phyloP scores from a whole-genome alignment of 1,284 basidiomycete species.

The Cryptococcus sp. region DNA sequence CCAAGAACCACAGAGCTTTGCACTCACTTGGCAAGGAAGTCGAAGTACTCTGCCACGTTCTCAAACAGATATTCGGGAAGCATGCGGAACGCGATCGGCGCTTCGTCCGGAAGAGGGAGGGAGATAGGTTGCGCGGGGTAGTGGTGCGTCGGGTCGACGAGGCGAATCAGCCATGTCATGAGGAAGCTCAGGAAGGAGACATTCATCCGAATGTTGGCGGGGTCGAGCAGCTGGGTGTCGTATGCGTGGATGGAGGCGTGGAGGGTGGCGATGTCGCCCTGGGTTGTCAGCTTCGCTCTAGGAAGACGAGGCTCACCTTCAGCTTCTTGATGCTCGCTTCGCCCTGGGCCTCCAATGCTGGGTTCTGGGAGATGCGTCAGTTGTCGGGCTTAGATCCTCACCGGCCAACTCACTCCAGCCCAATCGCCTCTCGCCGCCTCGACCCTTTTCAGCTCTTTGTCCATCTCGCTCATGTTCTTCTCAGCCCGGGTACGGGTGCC shows the following conservation, averaged over 20 bases:
- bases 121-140: conserved; percentile 69
- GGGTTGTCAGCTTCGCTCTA: conserved; percentile 11
- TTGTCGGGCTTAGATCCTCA: background rate
- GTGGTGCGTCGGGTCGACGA: conserved; percentile 76
- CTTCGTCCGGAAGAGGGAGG: conserved; percentile 81
- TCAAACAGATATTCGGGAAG: conserved; percentile 94
- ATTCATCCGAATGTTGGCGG: conserved; percentile 73
- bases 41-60: conserved; percentile 86
- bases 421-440: conserved; percentile 67
- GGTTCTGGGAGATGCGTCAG: conserved; percentile 23
- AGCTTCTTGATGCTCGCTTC: conserved; percentile 60
- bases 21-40: conserved; percentile 74
- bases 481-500: conserved; percentile 66
- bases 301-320: conserved; percentile 55
- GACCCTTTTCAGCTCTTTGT: conserved; percentile 71
- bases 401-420: conserved; percentile 57
- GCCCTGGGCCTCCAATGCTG: conserved; percentile 57
- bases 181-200: conserved; percentile 83
- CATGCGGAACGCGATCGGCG: conserved; percentile 78
- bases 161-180: conserved; percentile 90
- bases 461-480: conserved; percentile 71
- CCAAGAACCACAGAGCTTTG: too few relatives aligned
- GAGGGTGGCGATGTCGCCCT: conserved; percentile 65
- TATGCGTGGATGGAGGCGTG: conserved; percentile 71
- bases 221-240: conserved; percentile 81